phyloP scores from a whole-genome alignment of 2,329 filamentous ascomycete genomes.

The Rhytidhysteron rufulum region DNA sequence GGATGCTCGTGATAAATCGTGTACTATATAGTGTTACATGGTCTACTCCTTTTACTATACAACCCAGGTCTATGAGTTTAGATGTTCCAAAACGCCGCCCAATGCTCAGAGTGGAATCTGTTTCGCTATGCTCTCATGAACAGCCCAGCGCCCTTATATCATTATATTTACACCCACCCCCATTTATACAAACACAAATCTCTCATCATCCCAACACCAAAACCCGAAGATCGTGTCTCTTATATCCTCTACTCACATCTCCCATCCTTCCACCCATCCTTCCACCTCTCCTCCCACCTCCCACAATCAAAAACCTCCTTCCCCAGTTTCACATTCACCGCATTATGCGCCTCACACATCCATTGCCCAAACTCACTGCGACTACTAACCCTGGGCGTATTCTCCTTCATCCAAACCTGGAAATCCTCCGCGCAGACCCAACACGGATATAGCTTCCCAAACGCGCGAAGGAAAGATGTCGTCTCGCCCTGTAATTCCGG shows the following conservation, averaged over 20 bases:
- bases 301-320: constrained; percentile 88
- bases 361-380: constrained; percentile 71
- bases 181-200: neutral
- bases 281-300: constrained; percentile 91
- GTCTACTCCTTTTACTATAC: too few relatives aligned
- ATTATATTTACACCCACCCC: too few relatives aligned
- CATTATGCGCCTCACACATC: constrained; percentile 85
- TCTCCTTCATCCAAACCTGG: constrained; percentile 70
- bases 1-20: too few relatives aligned
- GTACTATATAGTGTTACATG: too few relatives aligned
- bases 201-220: too few relatives aligned
- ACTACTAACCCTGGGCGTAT: constrained; percentile 59
- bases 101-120: neutral
- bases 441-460: constrained; percentile 88
- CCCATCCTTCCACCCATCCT: constrained; percentile 77
- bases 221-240: too few relatives aligned
- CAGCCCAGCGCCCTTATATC: too few relatives aligned
- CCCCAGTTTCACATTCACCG: constrained; percentile 83
- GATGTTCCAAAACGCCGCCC: neutral
- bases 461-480: constrained; percentile 70
- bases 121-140: neutral
- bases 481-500: constrained; percentile 70
- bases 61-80: too few relatives aligned
- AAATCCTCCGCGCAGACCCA: constrained; percentile 96
- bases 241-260: constrained; percentile 53